Evolutionary conservation across 345 rosid species (phyloP).

Genomic region (Viola odorata): DNA sequence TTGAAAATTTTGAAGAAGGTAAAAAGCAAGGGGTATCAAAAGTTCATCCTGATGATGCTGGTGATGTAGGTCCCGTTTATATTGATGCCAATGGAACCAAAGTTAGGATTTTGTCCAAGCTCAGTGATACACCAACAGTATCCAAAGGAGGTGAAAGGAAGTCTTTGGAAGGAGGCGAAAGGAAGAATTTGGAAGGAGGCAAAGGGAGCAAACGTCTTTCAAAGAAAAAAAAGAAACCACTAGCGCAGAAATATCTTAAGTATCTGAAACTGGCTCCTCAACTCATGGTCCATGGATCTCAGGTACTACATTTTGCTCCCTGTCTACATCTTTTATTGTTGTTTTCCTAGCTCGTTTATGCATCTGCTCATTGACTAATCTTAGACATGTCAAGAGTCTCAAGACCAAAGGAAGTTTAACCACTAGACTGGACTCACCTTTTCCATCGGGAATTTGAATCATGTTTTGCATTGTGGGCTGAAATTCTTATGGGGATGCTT

Average conservation of each 20-base stretch:
- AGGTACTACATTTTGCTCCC: conserved; percentile 42
- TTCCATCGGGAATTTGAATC: no score
- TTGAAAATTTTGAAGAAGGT: conserved; percentile 29
- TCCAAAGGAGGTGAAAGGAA: conserved; percentile 28
- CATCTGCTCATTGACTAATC: no score
- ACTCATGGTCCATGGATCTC: conserved; percentile 38
- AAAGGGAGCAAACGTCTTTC: conserved; percentile 38
- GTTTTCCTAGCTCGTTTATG: no score
- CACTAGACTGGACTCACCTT: no score
- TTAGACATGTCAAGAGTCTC: no score
- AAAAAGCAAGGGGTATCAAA: conserved; percentile 31
- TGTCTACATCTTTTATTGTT: background rate
- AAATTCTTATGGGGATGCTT: no score
- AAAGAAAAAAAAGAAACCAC: conserved; percentile 43
- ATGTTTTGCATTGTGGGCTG: no score
- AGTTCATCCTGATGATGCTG: conserved; percentile 44
- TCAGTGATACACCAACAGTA: conserved; percentile 27
- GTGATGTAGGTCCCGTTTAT: conserved; percentile 78
- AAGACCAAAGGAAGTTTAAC: no score
- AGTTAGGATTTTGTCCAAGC: conserved; percentile 74
- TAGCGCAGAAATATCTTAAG: conserved; percentile 43
- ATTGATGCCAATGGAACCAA: conserved; percentile 84
- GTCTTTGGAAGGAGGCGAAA: conserved; percentile 20
- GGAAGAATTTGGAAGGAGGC: conserved; percentile 38
- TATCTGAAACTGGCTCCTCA: conserved; percentile 48